Base-by-base conservation (phyloP, 306 rosid genomes). In the Mimosa pudica region DNA sequence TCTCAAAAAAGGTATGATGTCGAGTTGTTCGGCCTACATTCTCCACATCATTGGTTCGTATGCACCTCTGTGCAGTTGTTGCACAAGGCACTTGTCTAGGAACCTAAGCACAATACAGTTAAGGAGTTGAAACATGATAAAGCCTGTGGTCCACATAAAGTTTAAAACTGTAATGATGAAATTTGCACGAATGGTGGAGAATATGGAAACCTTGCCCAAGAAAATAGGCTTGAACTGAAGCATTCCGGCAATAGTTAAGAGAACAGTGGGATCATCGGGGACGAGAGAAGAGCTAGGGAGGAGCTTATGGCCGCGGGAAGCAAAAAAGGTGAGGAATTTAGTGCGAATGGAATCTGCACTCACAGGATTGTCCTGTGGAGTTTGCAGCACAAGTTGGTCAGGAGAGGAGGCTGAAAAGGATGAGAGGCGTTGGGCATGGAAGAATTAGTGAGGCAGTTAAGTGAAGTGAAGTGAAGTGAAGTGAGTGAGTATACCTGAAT, bases 181-280 rank as follows among this genome's bases (percentile, higher is more conserved):
- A 11, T 45, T 38, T 42, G 10, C 48, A 71, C 62, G 20, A 36
- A 38, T 33, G 60, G 17, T 79, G 35, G 45, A 58, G 10, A 60
- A 45, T 52, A 57, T 13, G 14, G 70, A 74, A 48, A 92, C 91
- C 94, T 90, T 93, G 57, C 97, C 98, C 7, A 95, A 93, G 81
- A 95, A 95, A 76, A 90, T 88, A 60, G 95, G 97, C 78, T 95
- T 95, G 84, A 92, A 95, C 80, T 95, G 97, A 87, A 95, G 97
- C 98, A 95, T 95, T 47, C 98, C 97, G 42, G 98, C 98, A 69
- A 95, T 92, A n/a, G 98, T 95, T 74, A 95, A 87, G 20, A 91
- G 88, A 82, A 92, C 98, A 0, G 98, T 91, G 63, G 98, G 97
- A 71, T 91, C 97, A 82, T 95, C 97, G 10, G 98, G 97, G 63